These are phyloP conservation scores for Beauveria australis DNA, from an alignment of 2,329 filamentous ascomycete genomes.

Conservation along the genomic window DNA sequence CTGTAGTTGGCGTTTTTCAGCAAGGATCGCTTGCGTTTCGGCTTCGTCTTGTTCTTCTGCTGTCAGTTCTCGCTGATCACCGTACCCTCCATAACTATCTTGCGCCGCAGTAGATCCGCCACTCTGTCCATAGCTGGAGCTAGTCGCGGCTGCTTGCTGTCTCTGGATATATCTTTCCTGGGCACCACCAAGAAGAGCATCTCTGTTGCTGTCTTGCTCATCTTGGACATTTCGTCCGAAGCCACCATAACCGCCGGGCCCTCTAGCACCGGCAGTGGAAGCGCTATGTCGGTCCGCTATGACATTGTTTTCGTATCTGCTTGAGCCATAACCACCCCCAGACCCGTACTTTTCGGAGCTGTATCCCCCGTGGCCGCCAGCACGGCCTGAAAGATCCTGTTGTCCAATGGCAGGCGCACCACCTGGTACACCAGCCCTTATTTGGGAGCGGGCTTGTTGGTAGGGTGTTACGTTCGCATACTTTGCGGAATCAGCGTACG, in stretches of 20 bases:
- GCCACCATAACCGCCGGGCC: constrained; percentile 54
- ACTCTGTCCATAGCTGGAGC: constrained; percentile 12
- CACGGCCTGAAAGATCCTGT: constrained; percentile 14
- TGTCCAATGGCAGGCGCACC: constrained; percentile 11
- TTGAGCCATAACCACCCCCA: constrained; percentile 42
- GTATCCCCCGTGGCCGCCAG: constrained; percentile 34
- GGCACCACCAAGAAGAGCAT: constrained; percentile 55
- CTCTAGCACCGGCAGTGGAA: constrained; percentile 27
- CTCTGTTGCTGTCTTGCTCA: constrained; percentile 45
- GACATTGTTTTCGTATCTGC: constrained; percentile 39
- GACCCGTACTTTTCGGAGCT: constrained; percentile 46
- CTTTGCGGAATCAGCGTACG: constrained; percentile 42
- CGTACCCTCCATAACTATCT: constrained; percentile 43
- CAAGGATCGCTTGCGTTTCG: constrained; percentile 56
- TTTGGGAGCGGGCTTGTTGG: constrained; percentile 32
- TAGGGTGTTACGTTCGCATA: constrained; percentile 38
- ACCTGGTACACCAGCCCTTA: constrained; percentile 20
- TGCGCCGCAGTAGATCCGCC: constrained; percentile 12
- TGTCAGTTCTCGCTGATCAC: constrained; percentile 69
- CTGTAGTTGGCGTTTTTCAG: constrained; percentile 58
- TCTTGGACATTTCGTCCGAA: constrained; percentile 39
- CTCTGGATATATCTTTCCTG: constrained; percentile 39
- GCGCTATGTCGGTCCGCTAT: constrained; percentile 20
- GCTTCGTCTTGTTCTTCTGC: constrained; percentile 69
- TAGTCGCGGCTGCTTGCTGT: constrained; percentile 19